Evolutionary conservation across 148 eudicot species (phyloP), one percentile per base, ranked within the genome.

Genomic region (Vaccinium darrowii): DNA sequence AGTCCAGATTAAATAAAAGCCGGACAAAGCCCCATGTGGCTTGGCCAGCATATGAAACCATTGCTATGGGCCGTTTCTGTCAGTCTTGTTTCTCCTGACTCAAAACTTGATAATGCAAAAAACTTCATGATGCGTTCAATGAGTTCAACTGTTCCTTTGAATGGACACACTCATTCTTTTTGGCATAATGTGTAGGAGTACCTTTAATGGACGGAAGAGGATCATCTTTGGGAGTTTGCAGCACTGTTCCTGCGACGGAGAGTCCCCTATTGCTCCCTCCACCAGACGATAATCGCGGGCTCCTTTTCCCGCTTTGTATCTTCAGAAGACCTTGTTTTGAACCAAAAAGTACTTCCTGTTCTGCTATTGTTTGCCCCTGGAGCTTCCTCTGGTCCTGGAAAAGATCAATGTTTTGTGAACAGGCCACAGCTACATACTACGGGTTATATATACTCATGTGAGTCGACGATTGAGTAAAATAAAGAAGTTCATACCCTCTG

Each of bases 381-480:
- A 92, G 93, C 86, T 92, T 97, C 94, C 94, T 97, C 78, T 95
- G 96, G 85, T 97, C 99, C 99, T 97, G 89, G 79, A 81, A 83
- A 71, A 79, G 33, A 60, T 49, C 23, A 80, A 80, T 69, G 18
- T 23, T 27, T 53, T 72, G 15, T 50, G 30, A 33, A 82, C 43
- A 16, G 13, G 25, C 33, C 78, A 82, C 9, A 71, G 10, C 25
- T 49, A 67, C 62, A 82, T 3, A 3, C 75, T 2, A 15, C 9
- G 27, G 15, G 69, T 54, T 8, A 13, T 7, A 33, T 27, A 19
- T 1, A 47, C 33, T 14, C 39, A 51, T 23, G 12, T 4, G 4
- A 50, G 72, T 2, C 43, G 25, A 60, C 15, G 9, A 23, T 62
- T 21, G 49, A 80, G 83, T 50, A 63, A 83, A 71, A 57, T 19